Base-by-base conservation (phyloP, 345 rosid genomes). In the Xanthoceras sorbifolium region DNA sequence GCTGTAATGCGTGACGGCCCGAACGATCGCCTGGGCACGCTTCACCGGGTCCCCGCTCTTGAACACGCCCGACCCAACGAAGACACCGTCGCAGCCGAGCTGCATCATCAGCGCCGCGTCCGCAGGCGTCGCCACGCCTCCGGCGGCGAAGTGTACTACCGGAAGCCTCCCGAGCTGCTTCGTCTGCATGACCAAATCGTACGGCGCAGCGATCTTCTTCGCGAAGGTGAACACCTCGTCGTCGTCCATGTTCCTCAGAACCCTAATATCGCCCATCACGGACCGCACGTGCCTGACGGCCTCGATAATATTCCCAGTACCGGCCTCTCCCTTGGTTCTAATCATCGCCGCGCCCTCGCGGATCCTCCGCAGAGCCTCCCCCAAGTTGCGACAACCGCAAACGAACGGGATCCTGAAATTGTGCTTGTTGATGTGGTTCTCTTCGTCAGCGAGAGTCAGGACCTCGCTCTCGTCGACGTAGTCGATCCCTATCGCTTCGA, bases 261-360 rank as follows among this genome's bases (percentile, higher is more conserved):
- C 77, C 74, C 94, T 75, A 36, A 93, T 87, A 50, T 87, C 91
- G 0, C 94, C 95, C 90, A 89, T 89, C 78, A 93, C 97, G 29
- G 90, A 86, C 78, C 97, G 82, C 69, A 93, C 91, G 63, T 93
- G 96, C 82, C 94, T 86, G 11, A 93, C 97, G 20, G 97, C 96
- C 77, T 93, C 94, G 9, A 93, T 78, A 0, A 93, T 74, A 75
- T 93, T 93, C 6, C 97, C 97, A 0, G 93, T 91, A 4, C 97
- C 97, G 0, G 96, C 97, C 75, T 93, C 97, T 0, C 97, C 97
- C 71, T 93, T 91, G 18, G 97, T 93, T 20, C 97, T 78, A 34
- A 93, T 93, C 97, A 93, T 93, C 1, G 94, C 94, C 0, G 97
- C 93, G 6, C 96, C 94, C 73, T 93, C 97, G 4, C 93, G 90